Base-by-base conservation (phyloP, 192 early-diverging fungal species). In the Diversispora eburnea region DNA sequence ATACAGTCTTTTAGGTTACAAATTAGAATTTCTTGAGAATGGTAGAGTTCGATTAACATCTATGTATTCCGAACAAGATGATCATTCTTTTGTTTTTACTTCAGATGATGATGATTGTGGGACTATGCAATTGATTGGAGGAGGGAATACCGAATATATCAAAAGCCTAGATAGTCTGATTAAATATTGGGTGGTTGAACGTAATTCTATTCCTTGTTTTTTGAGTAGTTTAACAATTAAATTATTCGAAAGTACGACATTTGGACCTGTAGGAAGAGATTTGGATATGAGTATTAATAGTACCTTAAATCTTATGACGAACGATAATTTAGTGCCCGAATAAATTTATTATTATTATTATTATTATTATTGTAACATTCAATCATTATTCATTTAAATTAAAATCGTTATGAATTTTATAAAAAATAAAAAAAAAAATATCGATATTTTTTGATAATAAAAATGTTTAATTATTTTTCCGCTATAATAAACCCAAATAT, bases 141-240 rank as follows among this genome's bases (percentile, higher is more conserved):
- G 90, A 8, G 83, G 83, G n/a, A 88, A 85, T 76, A 82, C 88
- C 62, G 75, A 84, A 25, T 87, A 84, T 61, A 80, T 89, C 74
- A 75, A 84, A n/a, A 81, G 86, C 17, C 76, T 89, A 48, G 66
- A 78, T 48, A 84, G 82, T 65, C 77, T 87, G 66, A 86, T 88
- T 41, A 73, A 87, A 43, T 87, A 83, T 74, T 94, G 89, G 81
- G 80, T 96, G 8, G 81, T 84, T 42, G 84, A 92, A 73, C 76
- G 84, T 9, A 87, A 88, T 39, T 88, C 88, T 62, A 92, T 94
- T 66, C 94, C 94, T 13, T 92, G 88, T 10, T 94, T 94, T 79
- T 74, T 96, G 78, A 92, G 92, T 39, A 81, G 83, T 20, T 83
- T 91, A 3, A 93, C 92, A 3, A 70, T 93, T 70, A 82, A 88